Base-by-base conservation (phyloP, 306 rosid genomes). In the Cucurbita pepo region DNA sequence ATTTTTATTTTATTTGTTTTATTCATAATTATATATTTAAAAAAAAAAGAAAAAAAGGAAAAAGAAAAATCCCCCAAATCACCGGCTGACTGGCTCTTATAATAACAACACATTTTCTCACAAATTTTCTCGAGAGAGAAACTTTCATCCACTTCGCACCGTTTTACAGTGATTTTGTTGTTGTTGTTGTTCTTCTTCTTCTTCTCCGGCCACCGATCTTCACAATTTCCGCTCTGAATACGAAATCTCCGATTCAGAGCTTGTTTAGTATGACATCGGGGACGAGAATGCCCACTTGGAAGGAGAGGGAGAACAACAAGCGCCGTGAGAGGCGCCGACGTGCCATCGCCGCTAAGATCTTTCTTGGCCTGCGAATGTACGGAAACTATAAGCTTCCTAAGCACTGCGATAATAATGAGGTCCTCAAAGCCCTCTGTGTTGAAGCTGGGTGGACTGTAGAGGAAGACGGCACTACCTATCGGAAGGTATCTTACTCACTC, bases 381-480 rank as follows among this genome's bases (percentile, higher is more conserved):
- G 90, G 90, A 0, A 86, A 86, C 81, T 86, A 77, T 79, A 83
- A 86, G 86, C 88, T 86, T 9, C 90, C 90, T 34, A 86, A 86
- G 80, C 90, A 86, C 82, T 86, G 90, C 72, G 90, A 86, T 80
- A 86, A 86, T 71, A 86, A 86, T 78, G 90, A 86, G 60, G 90
- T 86, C 67, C 90, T 86, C 66, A 86, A 86, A 73, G 90, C 90
- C 75, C 86, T 86, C 71, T 86, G 90, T 71, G 75, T 76, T 66
- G 90, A 86, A 64, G 90, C 90, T 40, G 90, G 90, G 0, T 86
- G 90, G 90, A 83, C 86, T 15, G 90, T 86, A 51, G 86, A 86
- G 61, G 90, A 86, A 64, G 90, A 86, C 66, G 90, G 90, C 43
- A 86, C 90, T 58, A 86, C 90, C 41, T 86, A 86, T 75, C 79